phyloP scores from a whole-genome alignment of 202 grass and related monocot species.

The Cymbopogon flexuosus region DNA sequence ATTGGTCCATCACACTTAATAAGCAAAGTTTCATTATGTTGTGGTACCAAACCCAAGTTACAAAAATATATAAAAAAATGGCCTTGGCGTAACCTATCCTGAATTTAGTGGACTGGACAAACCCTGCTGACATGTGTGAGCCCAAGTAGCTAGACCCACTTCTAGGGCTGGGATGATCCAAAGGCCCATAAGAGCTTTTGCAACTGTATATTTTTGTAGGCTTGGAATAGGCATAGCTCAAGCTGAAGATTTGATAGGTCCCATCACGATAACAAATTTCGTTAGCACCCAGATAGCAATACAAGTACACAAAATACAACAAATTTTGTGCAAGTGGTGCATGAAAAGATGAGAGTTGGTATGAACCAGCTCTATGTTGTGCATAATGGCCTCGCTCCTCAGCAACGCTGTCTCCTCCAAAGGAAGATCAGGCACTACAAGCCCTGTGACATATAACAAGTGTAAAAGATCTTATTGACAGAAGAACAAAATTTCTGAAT shows the following conservation, averaged over 20 bases:
- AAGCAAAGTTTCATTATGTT: not conserved
- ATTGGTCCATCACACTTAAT: not conserved
- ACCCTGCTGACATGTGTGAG: not conserved
- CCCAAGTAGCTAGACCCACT: not conserved
- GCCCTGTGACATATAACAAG: constrained; percentile 33
- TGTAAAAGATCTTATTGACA: not conserved
- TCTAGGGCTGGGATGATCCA: not conserved
- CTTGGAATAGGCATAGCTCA: not conserved
- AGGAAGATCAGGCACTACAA: constrained; percentile 61
- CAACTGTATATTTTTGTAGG: not conserved
- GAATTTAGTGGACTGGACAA: not conserved
- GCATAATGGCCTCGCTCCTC: constrained; percentile 35
- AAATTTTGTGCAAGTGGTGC: not conserved
- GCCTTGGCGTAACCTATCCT: not conserved
- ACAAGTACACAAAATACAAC: not conserved
- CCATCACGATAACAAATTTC: not conserved
- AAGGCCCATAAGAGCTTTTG: not conserved
- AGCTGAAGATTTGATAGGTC: not conserved
- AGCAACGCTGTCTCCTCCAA: constrained; percentile 45
- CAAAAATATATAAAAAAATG: not conserved
- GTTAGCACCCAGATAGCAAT: not conserved
- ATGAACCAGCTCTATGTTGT: constrained; percentile 52
- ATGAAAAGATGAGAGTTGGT: not conserved
- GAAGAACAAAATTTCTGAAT: constrained; percentile 1
- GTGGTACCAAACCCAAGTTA: not conserved